These are phyloP conservation scores for Chalara sp. DNA, from an alignment of 2,329 filamentous ascomycete genomes.

Conservation along the genomic window DNA sequence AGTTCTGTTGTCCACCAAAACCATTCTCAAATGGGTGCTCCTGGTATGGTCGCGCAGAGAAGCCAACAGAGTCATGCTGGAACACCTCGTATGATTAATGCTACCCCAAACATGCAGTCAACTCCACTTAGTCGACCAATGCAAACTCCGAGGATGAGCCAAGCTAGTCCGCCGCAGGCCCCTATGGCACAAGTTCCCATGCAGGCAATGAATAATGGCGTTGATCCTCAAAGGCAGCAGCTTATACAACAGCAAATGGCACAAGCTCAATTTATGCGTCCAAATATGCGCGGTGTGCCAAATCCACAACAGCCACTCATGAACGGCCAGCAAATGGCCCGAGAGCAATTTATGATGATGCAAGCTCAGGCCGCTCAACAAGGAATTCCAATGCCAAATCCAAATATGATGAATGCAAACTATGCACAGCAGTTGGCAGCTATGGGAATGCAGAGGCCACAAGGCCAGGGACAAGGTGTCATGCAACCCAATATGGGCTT, in stretches of 20 bases:
- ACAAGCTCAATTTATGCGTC: neutral
- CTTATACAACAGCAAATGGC: slow-evolving; percentile 13
- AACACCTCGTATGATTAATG: slow-evolving; percentile 55
- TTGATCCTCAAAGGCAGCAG: slow-evolving; percentile 11
- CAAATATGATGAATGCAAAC: slow-evolving; percentile 10
- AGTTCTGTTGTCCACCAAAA: slow-evolving; percentile 56
- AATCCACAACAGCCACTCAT: slow-evolving; percentile 14
- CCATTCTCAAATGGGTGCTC: slow-evolving; percentile 48
- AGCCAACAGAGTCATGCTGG: slow-evolving; percentile 62
- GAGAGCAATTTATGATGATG: slow-evolving; percentile 29
- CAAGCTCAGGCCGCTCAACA: slow-evolving; percentile 19
- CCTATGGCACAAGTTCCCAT: slow-evolving; percentile 53
- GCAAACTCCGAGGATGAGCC: slow-evolving; percentile 55
- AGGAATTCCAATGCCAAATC: slow-evolving; percentile 15
- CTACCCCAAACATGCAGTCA: slow-evolving; percentile 56
- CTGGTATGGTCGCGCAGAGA: slow-evolving; percentile 56
- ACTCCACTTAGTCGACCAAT: slow-evolving; percentile 50
- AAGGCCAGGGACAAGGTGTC: neutral
- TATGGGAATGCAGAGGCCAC: slow-evolving; percentile 9
- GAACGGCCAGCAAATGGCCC: slow-evolving; percentile 13
- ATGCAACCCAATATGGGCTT: neutral
- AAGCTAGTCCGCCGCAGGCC: slow-evolving; percentile 53
- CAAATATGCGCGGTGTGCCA: slow-evolving; percentile 30
- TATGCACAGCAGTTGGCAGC: slow-evolving; percentile 17
- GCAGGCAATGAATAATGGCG: slow-evolving; percentile 38